Percentiles rank a stretch among this genome's conserved stretches.
Conservation (phyloP, 2,329 filamentous ascomycete species). For the Plectosphaerella plurivora region DNA sequence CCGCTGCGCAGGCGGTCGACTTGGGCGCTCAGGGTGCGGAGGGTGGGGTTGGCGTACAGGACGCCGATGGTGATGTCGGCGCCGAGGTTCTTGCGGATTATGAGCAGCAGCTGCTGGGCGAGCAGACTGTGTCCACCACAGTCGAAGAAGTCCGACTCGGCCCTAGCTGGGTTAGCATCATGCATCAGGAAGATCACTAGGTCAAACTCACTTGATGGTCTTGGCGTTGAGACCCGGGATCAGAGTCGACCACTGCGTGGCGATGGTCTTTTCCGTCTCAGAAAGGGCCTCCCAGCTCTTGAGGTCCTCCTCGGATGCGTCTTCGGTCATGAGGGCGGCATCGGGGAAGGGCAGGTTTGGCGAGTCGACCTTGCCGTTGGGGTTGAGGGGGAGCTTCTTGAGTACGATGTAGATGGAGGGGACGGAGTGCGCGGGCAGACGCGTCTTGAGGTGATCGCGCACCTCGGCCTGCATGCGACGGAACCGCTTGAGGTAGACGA, state of each 20-base stretch:
- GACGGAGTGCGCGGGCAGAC: conserved; percentile 47
- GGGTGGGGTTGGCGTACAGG: neutral
- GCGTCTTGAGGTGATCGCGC: conserved; percentile 65
- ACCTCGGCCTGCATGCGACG: conserved; percentile 43
- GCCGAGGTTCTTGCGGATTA: conserved; percentile 39
- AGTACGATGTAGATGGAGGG: neutral
- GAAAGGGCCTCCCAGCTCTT: conserved; percentile 14
- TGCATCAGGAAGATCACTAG: neutral
- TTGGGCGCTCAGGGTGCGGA: conserved; percentile 33
- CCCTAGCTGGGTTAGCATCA: conserved; percentile 20
- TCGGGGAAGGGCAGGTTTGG: conserved; percentile 78
- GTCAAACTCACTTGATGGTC: conserved; percentile 40
- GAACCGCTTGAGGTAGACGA: conserved; percentile 39
- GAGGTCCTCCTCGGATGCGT: conserved; percentile 23
- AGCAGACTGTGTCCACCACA: conserved; percentile 39
- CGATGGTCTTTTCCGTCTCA: conserved; percentile 35
- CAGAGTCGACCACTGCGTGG: conserved; percentile 68
- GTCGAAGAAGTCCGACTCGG: conserved; percentile 33
- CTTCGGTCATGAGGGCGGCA: conserved; percentile 40
- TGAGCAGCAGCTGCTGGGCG: conserved; percentile 69
- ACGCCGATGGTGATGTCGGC: neutral
- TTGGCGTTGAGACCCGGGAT: conserved; percentile 63
- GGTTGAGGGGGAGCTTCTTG: conserved; percentile 59
- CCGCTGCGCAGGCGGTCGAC: conserved; percentile 11
- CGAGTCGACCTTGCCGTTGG: conserved; percentile 77